Conservation (phyloP, 371 early-diverging fungal genomes). For the Rhizopus stolonifer region DNA sequence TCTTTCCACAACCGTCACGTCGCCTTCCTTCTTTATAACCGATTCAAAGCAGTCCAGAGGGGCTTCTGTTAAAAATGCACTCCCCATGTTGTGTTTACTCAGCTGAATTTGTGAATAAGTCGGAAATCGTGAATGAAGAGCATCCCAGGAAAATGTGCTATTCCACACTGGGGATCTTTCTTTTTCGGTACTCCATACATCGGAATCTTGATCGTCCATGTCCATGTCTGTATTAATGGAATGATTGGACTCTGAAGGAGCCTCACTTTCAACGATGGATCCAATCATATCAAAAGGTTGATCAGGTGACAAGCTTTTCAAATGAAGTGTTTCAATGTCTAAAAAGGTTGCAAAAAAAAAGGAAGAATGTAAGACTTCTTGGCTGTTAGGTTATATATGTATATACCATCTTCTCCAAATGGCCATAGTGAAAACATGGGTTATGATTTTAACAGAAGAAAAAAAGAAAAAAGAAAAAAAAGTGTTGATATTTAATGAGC, state of each 20-base stretch:
- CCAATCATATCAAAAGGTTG: slow-evolving; percentile 1
- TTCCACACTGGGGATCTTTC: not conserved
- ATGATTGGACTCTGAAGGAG: not conserved
- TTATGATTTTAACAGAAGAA: no score
- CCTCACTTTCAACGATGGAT: not conserved
- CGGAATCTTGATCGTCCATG: slow-evolving; percentile 5
- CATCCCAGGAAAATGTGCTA: slow-evolving; percentile 23
- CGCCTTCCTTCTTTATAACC: slow-evolving; percentile 14
- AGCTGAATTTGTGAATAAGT: slow-evolving; percentile 13
- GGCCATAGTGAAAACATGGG: not conserved
- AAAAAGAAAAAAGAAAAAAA: not conserved
- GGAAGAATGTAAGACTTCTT: not conserved
- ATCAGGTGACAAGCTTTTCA: not conserved
- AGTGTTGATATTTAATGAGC: not conserved
- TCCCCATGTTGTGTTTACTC: slow-evolving; percentile 15
- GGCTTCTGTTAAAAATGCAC: slow-evolving; percentile 47
- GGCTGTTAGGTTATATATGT: not conserved
- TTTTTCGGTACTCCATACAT: slow-evolving; percentile 9
- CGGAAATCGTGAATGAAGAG: slow-evolving; percentile 8
- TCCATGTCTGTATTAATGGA: not conserved
- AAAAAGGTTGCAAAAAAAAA: not conserved
- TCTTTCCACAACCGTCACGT: slow-evolving; percentile 16
- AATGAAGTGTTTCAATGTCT: not conserved
- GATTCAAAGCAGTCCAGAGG: slow-evolving; percentile 32
- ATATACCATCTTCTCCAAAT: slow-evolving; percentile 1